Percentiles rank a stretch among this genome's conserved stretches.
Evolutionary conservation across 495 filamentous ascomycete genomes (phyloP).

Genomic region (Patellaria atrata): DNA sequence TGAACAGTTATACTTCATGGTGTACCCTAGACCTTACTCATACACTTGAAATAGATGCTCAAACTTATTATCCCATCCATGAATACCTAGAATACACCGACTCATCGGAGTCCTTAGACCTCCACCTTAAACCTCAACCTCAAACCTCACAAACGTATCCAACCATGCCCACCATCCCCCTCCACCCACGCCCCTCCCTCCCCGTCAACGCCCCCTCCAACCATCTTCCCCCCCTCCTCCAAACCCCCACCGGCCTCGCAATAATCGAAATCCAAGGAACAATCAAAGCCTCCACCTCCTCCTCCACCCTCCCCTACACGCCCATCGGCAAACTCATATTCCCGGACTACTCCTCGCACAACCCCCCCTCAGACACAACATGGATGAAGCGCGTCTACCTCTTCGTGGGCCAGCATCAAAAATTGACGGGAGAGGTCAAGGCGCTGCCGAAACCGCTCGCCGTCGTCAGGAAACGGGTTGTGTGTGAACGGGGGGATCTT

Average conservation of each 20-base stretch:
- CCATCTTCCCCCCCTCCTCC: constrained; percentile 70
- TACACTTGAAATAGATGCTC: too few species aligned
- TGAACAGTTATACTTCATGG: too few species aligned
- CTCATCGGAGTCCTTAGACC: too few species aligned
- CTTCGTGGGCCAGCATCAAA: constrained; percentile 79
- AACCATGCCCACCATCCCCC: constrained; percentile 50
- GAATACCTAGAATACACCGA: too few species aligned
- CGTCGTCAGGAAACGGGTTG: constrained; percentile 44
- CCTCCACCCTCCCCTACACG: constrained; percentile 1
- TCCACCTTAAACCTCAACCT: background rate
- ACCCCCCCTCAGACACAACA: constrained; percentile 32
- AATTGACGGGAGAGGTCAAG: constrained; percentile 81
- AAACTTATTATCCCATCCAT: too few species aligned
- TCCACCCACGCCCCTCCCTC: constrained; percentile 12
- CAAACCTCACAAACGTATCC: constrained; percentile 41
- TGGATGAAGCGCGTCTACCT: constrained; percentile 88
- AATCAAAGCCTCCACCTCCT: constrained; percentile 2
- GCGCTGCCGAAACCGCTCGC: constrained; percentile 65
- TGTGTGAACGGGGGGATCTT: constrained; percentile 4
- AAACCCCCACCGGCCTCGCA: constrained; percentile 66
- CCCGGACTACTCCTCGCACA: constrained; percentile 46
- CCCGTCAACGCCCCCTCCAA: constrained; percentile 22
- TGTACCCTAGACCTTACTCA: too few species aligned
- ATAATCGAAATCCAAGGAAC: constrained; percentile 64
- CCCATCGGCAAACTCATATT: constrained; percentile 51